These are phyloP conservation scores for Naganishia sp. DNA, from an alignment of 1,284 basidiomycete species.

Conservation along the genomic window DNA sequence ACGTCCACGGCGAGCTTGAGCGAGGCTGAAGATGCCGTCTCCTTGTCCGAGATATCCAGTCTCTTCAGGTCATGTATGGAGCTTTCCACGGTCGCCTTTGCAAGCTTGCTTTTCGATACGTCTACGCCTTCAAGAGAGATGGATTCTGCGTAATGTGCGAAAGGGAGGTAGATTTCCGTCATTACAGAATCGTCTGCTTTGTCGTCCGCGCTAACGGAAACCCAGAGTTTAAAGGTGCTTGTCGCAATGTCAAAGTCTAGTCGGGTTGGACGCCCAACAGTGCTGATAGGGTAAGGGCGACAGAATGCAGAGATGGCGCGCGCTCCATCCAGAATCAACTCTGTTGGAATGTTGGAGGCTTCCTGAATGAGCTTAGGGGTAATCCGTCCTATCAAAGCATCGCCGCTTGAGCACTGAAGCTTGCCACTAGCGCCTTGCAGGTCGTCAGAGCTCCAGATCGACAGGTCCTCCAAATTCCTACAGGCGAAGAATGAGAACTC, in stretches of 20 bases:
- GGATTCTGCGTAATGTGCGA: constrained; percentile 74
- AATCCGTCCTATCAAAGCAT: constrained; percentile 17
- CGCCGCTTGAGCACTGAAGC: constrained; percentile 13
- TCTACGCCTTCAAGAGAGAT: constrained; percentile 20
- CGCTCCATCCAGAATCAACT: constrained; percentile 76
- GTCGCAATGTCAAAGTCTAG: constrained; percentile 76
- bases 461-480: constrained; percentile 90
- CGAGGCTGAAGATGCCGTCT: constrained; percentile 31
- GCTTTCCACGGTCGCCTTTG: constrained; percentile 26
- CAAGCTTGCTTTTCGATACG: constrained; percentile 9
- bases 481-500: neutral
- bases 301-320: constrained; percentile 78
- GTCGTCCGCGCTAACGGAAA: constrained; percentile 62
- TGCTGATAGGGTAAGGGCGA: constrained; percentile 74
- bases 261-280: constrained; percentile 66
- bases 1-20: constrained; percentile 58
- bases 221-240: constrained; percentile 66
- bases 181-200: constrained; percentile 48
- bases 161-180: constrained; percentile 84
- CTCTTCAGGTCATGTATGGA: constrained; percentile 29
- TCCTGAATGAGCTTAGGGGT: constrained; percentile 46
- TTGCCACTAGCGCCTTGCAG: constrained; percentile 43
- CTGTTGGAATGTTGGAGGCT: constrained; percentile 56
- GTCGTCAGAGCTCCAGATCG: constrained; percentile 83
- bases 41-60: constrained; percentile 30